These are phyloP conservation scores for Apodospora peruviana DNA, from an alignment of 495 filamentous ascomycete species.

Conservation along the genomic window DNA sequence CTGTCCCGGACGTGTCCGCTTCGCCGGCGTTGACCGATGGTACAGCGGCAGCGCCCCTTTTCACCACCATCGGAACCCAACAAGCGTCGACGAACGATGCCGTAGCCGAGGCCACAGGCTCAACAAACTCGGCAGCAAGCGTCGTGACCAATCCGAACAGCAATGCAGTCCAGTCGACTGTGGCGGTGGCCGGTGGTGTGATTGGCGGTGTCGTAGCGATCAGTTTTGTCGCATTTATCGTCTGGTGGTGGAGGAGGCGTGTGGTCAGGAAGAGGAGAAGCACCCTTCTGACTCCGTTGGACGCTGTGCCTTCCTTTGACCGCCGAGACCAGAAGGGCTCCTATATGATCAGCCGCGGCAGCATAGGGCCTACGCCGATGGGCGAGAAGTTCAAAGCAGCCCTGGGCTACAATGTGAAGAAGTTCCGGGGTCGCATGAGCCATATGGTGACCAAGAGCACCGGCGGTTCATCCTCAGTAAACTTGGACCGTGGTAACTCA, in stretches of 20 bases:
- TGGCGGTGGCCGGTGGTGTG: constrained; percentile 44
- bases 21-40: constrained; percentile 11
- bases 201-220: constrained; percentile 42
- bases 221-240: constrained; percentile 37
- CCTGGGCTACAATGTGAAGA: constrained; percentile 31
- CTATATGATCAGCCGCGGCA: constrained; percentile 36
- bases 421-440: constrained; percentile 31
- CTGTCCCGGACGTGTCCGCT: constrained; percentile 7
- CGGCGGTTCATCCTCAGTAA: constrained; percentile 36
- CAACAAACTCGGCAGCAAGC: constrained; percentile 13
- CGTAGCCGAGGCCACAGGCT: constrained; percentile 11
- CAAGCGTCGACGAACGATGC: constrained; percentile 9
- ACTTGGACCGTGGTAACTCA: constrained; percentile 45
- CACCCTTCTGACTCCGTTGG: constrained; percentile 42
- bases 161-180: constrained; percentile 30
- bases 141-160: constrained; percentile 10
- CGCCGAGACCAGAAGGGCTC: constrained; percentile 29
- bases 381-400: constrained; percentile 31
- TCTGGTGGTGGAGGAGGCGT: constrained; percentile 45
- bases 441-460: constrained; percentile 27
- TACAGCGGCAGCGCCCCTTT: constrained; percentile 8
- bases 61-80: constrained; percentile 18
- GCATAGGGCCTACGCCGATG: constrained; percentile 37
- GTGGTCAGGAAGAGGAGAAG: constrained; percentile 30
- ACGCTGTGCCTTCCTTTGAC: constrained; percentile 16